These are phyloP conservation scores for Trichosporon faecale DNA, from an alignment of 1,284 basidiomycete genomes.

Conservation along the genomic window DNA sequence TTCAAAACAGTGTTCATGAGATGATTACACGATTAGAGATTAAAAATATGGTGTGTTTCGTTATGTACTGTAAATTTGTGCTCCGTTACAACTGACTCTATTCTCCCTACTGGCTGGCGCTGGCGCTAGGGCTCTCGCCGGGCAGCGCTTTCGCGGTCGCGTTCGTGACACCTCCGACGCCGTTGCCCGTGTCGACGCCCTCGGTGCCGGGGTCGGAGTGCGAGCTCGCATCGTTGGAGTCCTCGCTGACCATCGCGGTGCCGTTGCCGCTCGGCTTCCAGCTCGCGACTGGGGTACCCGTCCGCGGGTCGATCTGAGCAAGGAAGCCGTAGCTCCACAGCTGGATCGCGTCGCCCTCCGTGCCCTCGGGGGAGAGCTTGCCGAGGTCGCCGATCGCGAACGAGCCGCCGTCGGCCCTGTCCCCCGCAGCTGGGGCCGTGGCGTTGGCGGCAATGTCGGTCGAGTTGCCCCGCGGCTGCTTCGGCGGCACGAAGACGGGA, in stretches of 20 bases:
- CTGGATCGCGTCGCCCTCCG: conserved; percentile 52
- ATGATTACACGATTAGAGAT: not conserved
- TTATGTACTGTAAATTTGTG: not conserved
- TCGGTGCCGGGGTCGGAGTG: not conserved
- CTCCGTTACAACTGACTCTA: not conserved
- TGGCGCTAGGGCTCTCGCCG: not conserved
- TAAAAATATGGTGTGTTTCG: not conserved
- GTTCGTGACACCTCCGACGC: not conserved
- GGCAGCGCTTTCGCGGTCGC: not conserved
- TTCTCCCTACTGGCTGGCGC: not conserved
- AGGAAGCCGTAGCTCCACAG: conserved; percentile 52
- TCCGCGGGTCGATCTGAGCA: conserved; percentile 44
- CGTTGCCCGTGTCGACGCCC: not conserved
- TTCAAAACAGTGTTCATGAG: not conserved
- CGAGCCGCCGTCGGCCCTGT: conserved; percentile 20
- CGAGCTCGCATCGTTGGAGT: not conserved
- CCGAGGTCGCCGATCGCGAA: conserved; percentile 47
- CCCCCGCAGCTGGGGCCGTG: not conserved
- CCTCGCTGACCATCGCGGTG: not conserved
- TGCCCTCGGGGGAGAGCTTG: conserved; percentile 40
- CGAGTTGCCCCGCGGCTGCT: not conserved
- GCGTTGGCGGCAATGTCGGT: not conserved
- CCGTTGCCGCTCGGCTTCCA: not conserved
- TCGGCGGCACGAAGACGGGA: conserved; percentile 28
- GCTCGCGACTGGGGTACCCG: conserved; percentile 31